Percentiles rank a stretch among this genome's conserved stretches.
Evolutionary conservation across 352 stramenopile species (phyloP).

Genomic region (Phytopythium vexans): DNA sequence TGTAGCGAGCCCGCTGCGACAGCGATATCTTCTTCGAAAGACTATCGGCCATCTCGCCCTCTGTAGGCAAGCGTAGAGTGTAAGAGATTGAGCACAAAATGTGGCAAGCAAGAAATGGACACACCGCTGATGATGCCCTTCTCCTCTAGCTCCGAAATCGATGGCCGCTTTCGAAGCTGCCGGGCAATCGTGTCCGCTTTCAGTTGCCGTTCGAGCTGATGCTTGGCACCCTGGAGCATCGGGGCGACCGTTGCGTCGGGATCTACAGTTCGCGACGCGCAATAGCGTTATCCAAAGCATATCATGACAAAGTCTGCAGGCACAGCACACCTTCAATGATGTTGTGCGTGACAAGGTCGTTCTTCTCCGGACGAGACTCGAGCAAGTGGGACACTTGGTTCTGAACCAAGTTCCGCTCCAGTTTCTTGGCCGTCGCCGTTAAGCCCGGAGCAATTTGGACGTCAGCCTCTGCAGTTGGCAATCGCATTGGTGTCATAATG

Average conservation of each 20-base stretch:
- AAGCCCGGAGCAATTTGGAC: conserved; percentile 58
- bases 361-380: conserved; percentile 70
- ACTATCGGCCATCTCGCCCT: conserved; percentile 57
- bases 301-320: background rate
- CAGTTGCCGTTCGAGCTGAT: conserved; percentile 69
- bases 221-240: conserved; percentile 66
- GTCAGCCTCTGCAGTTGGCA: conserved; percentile 33
- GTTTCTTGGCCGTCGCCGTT: conserved; percentile 70
- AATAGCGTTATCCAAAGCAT: background rate
- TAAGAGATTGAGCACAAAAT: conserved; percentile 13
- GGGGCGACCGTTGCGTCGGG: conserved; percentile 42
- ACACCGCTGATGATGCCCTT: conserved; percentile 75
- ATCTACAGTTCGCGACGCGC: conserved; percentile 17
- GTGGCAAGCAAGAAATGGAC: conserved; percentile 5
- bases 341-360: conserved; percentile 73
- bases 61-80: conserved; percentile 26
- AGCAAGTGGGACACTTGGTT: conserved; percentile 82
- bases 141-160: conserved; percentile 66
- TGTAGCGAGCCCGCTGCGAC: conserved; percentile 66
- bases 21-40: conserved; percentile 43
- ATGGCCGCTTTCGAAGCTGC: conserved; percentile 68
- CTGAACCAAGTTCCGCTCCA: conserved; percentile 74
- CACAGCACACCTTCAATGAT: conserved; percentile 55
- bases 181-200: conserved; percentile 67
- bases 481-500: background rate